Percentiles rank a stretch among this genome's conserved stretches.
phyloP scores from a whole-genome alignment of 2,329 filamentous ascomycete genomes.

The Colletotrichum acutatum region DNA sequence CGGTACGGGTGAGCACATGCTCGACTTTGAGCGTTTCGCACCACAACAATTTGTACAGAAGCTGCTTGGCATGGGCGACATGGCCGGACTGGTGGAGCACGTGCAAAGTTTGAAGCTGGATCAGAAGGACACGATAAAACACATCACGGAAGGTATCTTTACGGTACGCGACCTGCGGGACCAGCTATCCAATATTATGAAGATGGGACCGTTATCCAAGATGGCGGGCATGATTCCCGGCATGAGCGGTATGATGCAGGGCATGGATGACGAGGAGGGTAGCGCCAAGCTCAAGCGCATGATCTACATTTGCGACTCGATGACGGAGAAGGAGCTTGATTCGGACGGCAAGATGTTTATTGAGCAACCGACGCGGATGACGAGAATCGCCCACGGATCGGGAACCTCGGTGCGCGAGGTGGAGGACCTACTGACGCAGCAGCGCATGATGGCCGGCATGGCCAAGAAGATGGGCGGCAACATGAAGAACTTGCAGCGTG shows the following conservation, averaged over 20 bases:
- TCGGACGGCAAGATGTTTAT: conserved; percentile 94
- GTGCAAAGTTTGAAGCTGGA: conserved; percentile 95
- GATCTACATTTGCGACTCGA: conserved; percentile 99
- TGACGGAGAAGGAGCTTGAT: conserved; percentile 96
- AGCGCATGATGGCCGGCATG: conserved; percentile 99
- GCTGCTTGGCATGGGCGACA: conserved; percentile 95
- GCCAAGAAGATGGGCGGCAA: conserved; percentile 98
- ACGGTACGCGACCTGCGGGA: conserved; percentile 94
- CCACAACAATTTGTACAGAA: conserved; percentile 95
- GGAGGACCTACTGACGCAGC: conserved; percentile 96
- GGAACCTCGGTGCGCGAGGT: conserved; percentile 93
- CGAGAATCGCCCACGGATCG: conserved; percentile 87
- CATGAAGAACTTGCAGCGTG: conserved; percentile 97
- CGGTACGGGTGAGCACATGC: conserved; percentile 96
- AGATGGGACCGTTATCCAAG: conserved; percentile 97
- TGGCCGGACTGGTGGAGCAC: conserved; percentile 94
- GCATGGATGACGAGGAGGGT: conserved; percentile 98
- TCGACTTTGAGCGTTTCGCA: conserved; percentile 92
- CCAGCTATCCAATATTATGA: conserved; percentile 98
- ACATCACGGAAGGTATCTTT: conserved; percentile 96
- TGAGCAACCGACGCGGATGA: conserved; percentile 93
- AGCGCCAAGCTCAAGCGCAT: conserved; percentile 93
- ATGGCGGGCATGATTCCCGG: conserved; percentile 99
- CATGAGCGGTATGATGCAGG: conserved; percentile 91
- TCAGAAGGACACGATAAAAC: conserved; percentile 99